These are phyloP conservation scores for Apiospora sp. DNA, from an alignment of 2,329 filamentous ascomycete genomes.

Conservation along the genomic window DNA sequence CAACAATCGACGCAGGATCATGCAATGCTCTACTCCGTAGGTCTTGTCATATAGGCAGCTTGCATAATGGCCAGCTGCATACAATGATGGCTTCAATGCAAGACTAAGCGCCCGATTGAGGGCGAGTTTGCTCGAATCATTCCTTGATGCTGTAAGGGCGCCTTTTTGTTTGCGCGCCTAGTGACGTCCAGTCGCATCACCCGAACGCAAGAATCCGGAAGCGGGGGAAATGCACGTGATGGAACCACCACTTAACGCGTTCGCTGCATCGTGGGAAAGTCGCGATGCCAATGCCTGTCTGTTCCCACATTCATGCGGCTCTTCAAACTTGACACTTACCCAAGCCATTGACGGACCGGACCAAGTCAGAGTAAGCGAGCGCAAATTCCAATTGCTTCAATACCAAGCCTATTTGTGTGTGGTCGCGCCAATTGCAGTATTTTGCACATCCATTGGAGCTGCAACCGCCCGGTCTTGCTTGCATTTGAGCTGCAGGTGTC, in stretches of 20 bases:
- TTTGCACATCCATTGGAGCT: neutral
- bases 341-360: neutral
- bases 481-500: constrained; percentile 14
- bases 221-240: constrained; percentile 17
- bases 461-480: neutral
- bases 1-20: neutral
- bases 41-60: neutral
- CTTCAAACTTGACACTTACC: neutral
- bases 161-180: constrained; percentile 3
- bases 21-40: no score
- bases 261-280: constrained; percentile 2
- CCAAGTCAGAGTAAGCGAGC: neutral
- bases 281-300: neutral
- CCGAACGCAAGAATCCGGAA: neutral
- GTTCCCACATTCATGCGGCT: constrained; percentile 4
- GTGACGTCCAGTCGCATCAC: constrained; percentile 18
- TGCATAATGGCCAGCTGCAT: constrained; percentile 1
- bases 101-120: neutral
- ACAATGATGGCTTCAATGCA: neutral
- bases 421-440: neutral
- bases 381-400: no score
- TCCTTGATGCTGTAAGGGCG: neutral
- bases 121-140: neutral
- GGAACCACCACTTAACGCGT: constrained; percentile 18
- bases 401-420: no score